Evolutionary conservation across 768 basidiomycete species (phyloP).

Genomic region (Punctularia strigosozonata): DNA sequence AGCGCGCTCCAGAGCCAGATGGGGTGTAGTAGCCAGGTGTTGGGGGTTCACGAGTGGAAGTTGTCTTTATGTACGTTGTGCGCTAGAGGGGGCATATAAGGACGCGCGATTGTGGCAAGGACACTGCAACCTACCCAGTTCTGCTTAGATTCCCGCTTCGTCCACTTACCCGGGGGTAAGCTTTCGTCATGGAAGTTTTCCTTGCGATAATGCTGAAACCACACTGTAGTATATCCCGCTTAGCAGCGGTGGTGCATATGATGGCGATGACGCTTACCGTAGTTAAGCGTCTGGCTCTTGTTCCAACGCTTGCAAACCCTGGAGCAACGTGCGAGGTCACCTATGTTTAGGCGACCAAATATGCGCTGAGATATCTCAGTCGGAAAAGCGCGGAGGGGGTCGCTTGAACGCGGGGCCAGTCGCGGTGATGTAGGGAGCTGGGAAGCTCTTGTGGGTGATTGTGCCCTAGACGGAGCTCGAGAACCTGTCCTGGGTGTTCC

Average conservation of each 20-base stretch:
- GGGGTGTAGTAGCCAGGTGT: constrained; percentile 18
- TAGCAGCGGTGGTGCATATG: background rate
- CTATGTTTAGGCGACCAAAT: constrained; percentile 48
- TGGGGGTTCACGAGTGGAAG: constrained; percentile 28
- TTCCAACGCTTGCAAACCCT: constrained; percentile 81
- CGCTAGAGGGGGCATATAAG: constrained; percentile 29
- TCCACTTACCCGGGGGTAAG: constrained; percentile 79
- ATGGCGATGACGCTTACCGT: constrained; percentile 38
- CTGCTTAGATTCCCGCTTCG: constrained; percentile 87
- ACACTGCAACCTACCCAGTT: constrained; percentile 51
- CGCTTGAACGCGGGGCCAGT: constrained; percentile 20
- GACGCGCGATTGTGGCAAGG: constrained; percentile 1
- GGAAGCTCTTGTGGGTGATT: constrained; percentile 33
- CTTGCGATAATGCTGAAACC: constrained; percentile 88
- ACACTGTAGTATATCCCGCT: constrained; percentile 54
- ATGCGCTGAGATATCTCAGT: constrained; percentile 76
- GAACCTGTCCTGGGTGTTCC: constrained; percentile 57
- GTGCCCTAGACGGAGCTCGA: constrained; percentile 28
- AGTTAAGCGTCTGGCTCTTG: constrained; percentile 83
- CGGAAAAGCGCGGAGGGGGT: constrained; percentile 62
- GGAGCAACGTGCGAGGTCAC: constrained; percentile 66
- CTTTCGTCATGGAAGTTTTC: constrained; percentile 78
- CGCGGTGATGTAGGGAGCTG: constrained; percentile 17
- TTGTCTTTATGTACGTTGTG: constrained; percentile 28
- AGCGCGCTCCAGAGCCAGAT: constrained; percentile 44